These are phyloP conservation scores for Scutellaria galericulata DNA, from an alignment of 257 asterid species.

Conservation along the genomic window DNA sequence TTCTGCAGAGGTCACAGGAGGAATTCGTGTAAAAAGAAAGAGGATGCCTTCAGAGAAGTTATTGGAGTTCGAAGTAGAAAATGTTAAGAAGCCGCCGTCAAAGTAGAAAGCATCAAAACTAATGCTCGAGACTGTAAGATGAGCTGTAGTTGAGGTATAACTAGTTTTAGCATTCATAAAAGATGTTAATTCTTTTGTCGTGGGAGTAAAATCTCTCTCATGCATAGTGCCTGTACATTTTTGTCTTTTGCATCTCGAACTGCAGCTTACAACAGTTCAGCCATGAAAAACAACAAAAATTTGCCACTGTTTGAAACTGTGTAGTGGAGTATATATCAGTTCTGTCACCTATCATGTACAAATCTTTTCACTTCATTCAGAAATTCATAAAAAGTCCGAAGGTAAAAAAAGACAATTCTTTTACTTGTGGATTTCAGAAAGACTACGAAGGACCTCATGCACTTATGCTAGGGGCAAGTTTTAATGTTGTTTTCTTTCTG, in stretches of 20 bases:
- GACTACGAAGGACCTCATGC: not conserved
- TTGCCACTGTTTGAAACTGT: not conserved
- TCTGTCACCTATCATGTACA: not conserved
- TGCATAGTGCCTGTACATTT: conserved; percentile 17
- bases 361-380: not conserved
- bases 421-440: not conserved
- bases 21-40: conserved; percentile 57
- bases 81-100: conserved; percentile 54
- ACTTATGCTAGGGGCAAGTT: not conserved
- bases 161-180: conserved; percentile 4
- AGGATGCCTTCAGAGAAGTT: conserved; percentile 78
- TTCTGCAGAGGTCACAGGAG: conserved; percentile 76
- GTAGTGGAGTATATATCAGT: not conserved
- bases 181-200: conserved; percentile 1
- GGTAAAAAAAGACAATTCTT: not conserved
- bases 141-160: conserved; percentile 25
- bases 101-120: conserved; percentile 52
- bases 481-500: not conserved
- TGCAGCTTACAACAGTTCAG: conserved; percentile 4
- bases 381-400: not conserved
- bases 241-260: not conserved
- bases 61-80: conserved; percentile 58
- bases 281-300: not conserved
- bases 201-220: not conserved
- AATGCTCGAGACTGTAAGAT: conserved; percentile 35